Percentiles rank a stretch among this genome's conserved stretches.
Evolutionary conservation across 148 eudicot genomes (phyloP).

Genomic region (Camellia sinensis): DNA sequence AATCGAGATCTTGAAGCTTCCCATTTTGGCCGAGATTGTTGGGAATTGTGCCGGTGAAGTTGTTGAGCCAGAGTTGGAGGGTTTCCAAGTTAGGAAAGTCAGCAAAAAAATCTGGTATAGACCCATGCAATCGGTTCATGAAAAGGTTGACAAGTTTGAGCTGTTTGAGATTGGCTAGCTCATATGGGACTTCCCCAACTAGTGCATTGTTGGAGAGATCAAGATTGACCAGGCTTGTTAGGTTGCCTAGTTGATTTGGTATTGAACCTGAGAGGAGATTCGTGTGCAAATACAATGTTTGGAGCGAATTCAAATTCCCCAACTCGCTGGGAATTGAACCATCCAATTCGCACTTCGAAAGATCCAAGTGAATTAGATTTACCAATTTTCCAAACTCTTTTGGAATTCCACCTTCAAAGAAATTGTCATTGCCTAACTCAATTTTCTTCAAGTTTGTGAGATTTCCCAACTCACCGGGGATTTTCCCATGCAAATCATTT

Average conservation of each 20-base stretch:
- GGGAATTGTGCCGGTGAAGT: slow-evolving; percentile 83
- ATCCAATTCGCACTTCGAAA: slow-evolving; percentile 53
- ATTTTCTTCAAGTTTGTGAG: slow-evolving; percentile 63
- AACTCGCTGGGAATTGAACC: slow-evolving; percentile 74
- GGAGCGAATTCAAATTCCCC: slow-evolving; percentile 57
- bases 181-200: slow-evolving; percentile 75
- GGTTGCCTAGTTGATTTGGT: slow-evolving; percentile 66
- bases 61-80: slow-evolving; percentile 84
- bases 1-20: slow-evolving; percentile 59
- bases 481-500: slow-evolving; percentile 66
- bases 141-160: slow-evolving; percentile 72
- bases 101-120: slow-evolving; percentile 79
- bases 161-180: slow-evolving; percentile 43
- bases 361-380: slow-evolving; percentile 66
- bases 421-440: slow-evolving; percentile 67
- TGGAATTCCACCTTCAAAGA: slow-evolving; percentile 78
- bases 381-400: slow-evolving; percentile 63
- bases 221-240: slow-evolving; percentile 54
- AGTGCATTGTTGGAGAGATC: slow-evolving; percentile 77
- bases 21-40: slow-evolving; percentile 59
- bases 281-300: slow-evolving; percentile 60
- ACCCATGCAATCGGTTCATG: slow-evolving; percentile 80
- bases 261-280: slow-evolving; percentile 73
- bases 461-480: slow-evolving; percentile 83
- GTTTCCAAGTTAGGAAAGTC: slow-evolving; percentile 51